Conservation (phyloP, 2,329 filamentous ascomycete genomes). For the Biscogniauxia sp. region DNA sequence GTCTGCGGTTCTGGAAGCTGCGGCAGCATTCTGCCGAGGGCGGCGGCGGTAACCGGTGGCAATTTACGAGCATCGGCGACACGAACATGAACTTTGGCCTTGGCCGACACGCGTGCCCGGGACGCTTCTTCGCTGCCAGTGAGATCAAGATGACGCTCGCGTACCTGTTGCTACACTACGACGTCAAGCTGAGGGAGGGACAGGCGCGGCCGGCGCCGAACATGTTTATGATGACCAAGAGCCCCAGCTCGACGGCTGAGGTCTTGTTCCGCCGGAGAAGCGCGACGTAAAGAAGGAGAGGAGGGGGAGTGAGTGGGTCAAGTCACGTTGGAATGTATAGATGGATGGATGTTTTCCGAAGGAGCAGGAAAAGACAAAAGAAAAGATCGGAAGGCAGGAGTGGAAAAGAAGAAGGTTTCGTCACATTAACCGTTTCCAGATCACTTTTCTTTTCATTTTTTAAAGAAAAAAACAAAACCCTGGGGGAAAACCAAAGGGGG, state of each 20-base stretch:
- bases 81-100: constrained; percentile 38
- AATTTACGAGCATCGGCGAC: constrained; percentile 37
- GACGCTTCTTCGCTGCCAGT: constrained; percentile 44
- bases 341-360: too few species aligned
- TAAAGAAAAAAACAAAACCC: too few species aligned
- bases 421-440: too few species aligned
- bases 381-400: too few species aligned
- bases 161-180: constrained; percentile 40
- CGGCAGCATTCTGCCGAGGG: constrained; percentile 27
- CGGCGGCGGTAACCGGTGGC: constrained; percentile 15
- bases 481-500: neutral
- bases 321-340: too few species aligned
- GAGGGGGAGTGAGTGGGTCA: too few species aligned
- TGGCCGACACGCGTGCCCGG: constrained; percentile 41
- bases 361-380: too few species aligned
- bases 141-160: constrained; percentile 46
- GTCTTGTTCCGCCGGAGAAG: constrained; percentile 27
- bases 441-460: too few species aligned
- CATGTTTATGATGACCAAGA: constrained; percentile 36
- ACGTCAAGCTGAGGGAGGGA: constrained; percentile 33
- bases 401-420: too few species aligned
- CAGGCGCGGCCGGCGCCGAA: constrained; percentile 26
- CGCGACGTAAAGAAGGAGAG: neutral
- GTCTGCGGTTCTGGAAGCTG: constrained; percentile 38
- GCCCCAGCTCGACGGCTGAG: constrained; percentile 32